A percentile compares a stretch with the other conserved stretches of the same genome.
These are phyloP conservation scores for Cyclotella kingstonii DNA, from an alignment of 108 stramenopile species.

Conservation along the genomic window DNA sequence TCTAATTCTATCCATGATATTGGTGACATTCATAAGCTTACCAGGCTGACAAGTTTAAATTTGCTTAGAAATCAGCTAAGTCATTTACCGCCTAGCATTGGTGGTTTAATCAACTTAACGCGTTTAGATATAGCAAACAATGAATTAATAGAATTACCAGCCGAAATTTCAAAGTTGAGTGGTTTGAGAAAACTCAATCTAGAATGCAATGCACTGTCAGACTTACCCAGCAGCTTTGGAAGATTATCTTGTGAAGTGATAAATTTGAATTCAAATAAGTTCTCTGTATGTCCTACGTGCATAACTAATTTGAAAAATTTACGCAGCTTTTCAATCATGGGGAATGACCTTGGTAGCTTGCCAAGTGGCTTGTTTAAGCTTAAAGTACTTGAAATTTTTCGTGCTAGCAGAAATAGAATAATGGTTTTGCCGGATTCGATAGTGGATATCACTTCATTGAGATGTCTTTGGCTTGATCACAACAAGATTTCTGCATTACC, in stretches of 20 bases:
- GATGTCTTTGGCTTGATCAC: conserved; percentile 43
- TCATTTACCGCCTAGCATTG: conserved; percentile 18
- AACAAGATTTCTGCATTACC: conserved; percentile 39
- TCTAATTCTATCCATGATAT: conserved; percentile 33
- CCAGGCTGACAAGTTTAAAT: conserved; percentile 19
- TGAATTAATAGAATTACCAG: conserved; percentile 25
- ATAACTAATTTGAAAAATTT: conserved; percentile 17
- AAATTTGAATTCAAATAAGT: conserved; percentile 31
- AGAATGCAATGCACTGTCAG: conserved; percentile 34
- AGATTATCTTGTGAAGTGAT: conserved; percentile 19
- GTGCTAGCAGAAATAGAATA: conserved; percentile 34
- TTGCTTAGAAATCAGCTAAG: conserved; percentile 34
- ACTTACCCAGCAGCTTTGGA: conserved; percentile 20
- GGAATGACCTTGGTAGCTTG: conserved; percentile 13
- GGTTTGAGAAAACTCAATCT: conserved; percentile 25
- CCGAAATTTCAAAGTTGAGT: conserved; percentile 21
- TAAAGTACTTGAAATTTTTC: conserved; percentile 13
- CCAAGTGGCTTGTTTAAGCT: conserved; percentile 13
- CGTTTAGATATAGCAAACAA: conserved; percentile 36
- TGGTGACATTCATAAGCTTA: conserved; percentile 15
- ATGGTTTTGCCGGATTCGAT: conserved; percentile 35
- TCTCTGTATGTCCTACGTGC: conserved; percentile 21
- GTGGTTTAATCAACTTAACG: conserved; percentile 10
- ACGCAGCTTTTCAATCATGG: conserved; percentile 16
- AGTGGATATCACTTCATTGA: conserved; percentile 19